These are phyloP conservation scores for Cerrena zonata DNA, from an alignment of 1,284 basidiomycete genomes.

Conservation along the genomic window DNA sequence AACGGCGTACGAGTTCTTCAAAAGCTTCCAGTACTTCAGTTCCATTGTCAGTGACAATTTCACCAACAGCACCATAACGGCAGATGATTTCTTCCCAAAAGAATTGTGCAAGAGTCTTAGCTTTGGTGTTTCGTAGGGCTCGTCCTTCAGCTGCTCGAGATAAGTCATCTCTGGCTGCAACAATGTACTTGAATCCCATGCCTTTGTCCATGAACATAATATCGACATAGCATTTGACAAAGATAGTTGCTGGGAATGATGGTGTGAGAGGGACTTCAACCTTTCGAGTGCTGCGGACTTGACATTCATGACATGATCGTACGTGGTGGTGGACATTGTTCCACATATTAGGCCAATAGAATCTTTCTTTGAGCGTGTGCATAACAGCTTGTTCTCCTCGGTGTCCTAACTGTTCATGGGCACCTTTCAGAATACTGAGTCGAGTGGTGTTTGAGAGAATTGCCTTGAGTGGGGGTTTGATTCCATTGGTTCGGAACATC, in stretches of 20 bases:
- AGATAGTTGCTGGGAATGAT: not conserved
- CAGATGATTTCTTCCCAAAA: not conserved
- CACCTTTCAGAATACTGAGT: conserved; percentile 2
- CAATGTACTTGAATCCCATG: conserved; percentile 5
- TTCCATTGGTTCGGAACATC: not conserved
- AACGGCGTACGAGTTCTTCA: conserved; percentile 1
- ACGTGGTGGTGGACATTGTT: not conserved
- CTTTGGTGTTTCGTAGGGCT: conserved; percentile 10
- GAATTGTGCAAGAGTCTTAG: conserved; percentile 9
- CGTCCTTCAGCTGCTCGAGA: conserved; percentile 2
- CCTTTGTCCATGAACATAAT: conserved; percentile 13
- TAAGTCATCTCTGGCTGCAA: conserved; percentile 9
- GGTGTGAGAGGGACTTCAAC: not conserved
- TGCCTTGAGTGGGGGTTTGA: not conserved
- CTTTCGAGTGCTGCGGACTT: not conserved
- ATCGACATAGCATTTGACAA: not conserved
- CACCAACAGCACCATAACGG: not conserved
- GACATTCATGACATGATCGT: not conserved
- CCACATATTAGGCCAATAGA: not conserved
- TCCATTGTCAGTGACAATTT: not conserved
- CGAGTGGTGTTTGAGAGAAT: conserved; percentile 2
- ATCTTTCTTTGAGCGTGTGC: conserved; percentile 3
- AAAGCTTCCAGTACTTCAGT: not conserved
- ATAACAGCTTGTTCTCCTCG: conserved; percentile 16
- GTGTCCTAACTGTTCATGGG: conserved; percentile 20